Base-by-base conservation (phyloP, 495 filamentous ascomycete genomes). In the Podospora pseudocomata region DNA sequence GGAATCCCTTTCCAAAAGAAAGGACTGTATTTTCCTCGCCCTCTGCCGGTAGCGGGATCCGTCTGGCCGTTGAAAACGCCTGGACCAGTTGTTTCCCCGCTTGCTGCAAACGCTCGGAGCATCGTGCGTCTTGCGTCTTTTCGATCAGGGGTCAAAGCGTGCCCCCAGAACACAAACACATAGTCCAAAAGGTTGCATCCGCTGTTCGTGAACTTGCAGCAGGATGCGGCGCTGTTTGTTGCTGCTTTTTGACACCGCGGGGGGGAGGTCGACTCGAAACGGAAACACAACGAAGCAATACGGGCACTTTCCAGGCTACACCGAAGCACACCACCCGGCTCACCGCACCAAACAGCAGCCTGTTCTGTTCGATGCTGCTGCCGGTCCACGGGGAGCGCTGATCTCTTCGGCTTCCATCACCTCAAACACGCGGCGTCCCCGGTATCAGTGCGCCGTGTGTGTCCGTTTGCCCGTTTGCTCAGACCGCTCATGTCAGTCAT, bases 81-180 rank as follows among this genome's bases (percentile, higher is more conserved):
- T 54, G 32, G 49, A 57, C 64, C 64, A 65, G 9, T 58, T 65
- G 54, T 61, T 56, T 6, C 57, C 28, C 28, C 64, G 26, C 54
- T 30, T 16, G 53, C 53, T 44, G 53, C 55, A 55, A 56, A 66
- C n/a, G 13, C 55, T 23, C 56, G 55, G 39, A 27, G 18, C 65
- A 44, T 30, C 60, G 30, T 32, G 30, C 49, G 64, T 65, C 39
- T 63, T 53, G 16, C 23, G 20, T 58, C 28, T 27, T 65, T 23
- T 65, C 27, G n/a, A 44, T 32, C 26, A 61, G 30, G 61, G 58
- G 66, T 67, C 66, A 63, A 67, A 67, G 66, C 39, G 62, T 57
- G 16, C 55, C 55, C 55, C 55, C 55, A 58, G 19, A 58, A 19
- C 61, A 32, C 61, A 63, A 63, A 63, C 61, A 63, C 39, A 23